phyloP scores from a whole-genome alignment of 139 green algal species.

The Chlorella sp. region DNA sequence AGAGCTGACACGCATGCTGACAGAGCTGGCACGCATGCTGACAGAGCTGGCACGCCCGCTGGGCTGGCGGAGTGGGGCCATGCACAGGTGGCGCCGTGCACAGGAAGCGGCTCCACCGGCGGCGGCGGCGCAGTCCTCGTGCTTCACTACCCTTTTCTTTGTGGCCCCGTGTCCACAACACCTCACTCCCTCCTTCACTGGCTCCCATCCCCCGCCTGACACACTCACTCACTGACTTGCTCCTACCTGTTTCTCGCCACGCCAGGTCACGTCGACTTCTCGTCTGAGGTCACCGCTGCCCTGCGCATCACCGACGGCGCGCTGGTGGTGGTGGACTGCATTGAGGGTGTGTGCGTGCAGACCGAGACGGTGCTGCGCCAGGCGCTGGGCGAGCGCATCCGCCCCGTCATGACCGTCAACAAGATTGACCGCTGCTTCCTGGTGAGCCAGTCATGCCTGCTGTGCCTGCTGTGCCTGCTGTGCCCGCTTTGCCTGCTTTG shows the following conservation, averaged over 20 bases:
- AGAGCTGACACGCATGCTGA: no score
- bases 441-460: not conserved
- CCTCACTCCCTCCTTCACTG: not conserved
- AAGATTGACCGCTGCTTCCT: slow-evolving; percentile 99
- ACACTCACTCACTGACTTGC: not conserved
- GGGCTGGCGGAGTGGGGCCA: not conserved
- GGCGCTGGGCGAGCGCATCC: slow-evolving; percentile 96
- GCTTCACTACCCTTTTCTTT: not conserved
- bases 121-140: not conserved
- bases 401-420: slow-evolving; percentile 98
- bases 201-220: not conserved
- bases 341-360: slow-evolving; percentile 99
- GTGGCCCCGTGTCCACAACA: not conserved
- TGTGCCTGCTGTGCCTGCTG: no score
- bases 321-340: slow-evolving; percentile 99
- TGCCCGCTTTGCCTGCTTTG: no score
- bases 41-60: no score
- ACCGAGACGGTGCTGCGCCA: slow-evolving; percentile 99
- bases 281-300: slow-evolving; percentile 98
- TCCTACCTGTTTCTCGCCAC: not conserved
- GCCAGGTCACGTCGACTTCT: slow-evolving; percentile 99
- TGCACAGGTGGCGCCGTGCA: not conserved
- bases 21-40: no score
- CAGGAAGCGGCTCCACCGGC: not conserved
- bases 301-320: slow-evolving; percentile 99